Evolutionary conservation across 192 early-diverging fungal species (phyloP), one percentile per base, ranked within the genome.

Genomic region (Backusella westeae): DNA sequence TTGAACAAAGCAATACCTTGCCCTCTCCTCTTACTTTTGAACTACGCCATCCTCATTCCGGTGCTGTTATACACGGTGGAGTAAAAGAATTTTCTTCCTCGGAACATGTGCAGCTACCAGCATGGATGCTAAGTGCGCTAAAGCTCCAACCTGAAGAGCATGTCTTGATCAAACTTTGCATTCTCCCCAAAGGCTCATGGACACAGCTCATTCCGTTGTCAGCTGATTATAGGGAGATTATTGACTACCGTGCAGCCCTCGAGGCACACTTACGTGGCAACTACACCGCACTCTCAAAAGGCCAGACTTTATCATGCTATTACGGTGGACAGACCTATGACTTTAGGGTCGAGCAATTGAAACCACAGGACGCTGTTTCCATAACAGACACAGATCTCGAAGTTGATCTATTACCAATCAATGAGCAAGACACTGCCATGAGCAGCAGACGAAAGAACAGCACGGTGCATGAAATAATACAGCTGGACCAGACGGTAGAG

Each of bases 381-480:
- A 85, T 93, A 2, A 88, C 93, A 3, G 91, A 96, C 75, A 93
- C 92, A 0, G 95, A 96, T 82, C 78, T 96, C 19, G 90, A 90
- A 17, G 92, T 96, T 6, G 94, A 95, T 74, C 91, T 96, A 68
- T 84, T 88, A 46, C 87, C 90, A 4, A 41, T 83, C 29, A 81
- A 80, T 21, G 53, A 75, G 71, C 23, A 63, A 29, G 56, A 23
- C 56, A 75, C 73, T 0, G 78, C 74, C 4, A 52, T 76, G 7
- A 38, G 65, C 0, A 70, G 26, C 0, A 63, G 71, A 38, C 38
- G 67, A 0, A 77, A 79, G 14, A 53, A 82, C 19, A 21, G 56
- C 6, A 69, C 80, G 26, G 84, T 73, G 49, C 39, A 80, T 7
- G 35, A 41, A 23, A 78, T 73, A 36, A n/a, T 69, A 19, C 36